Base-by-base conservation (phyloP, 345 rosid genomes). In the Camelina neglecta region DNA sequence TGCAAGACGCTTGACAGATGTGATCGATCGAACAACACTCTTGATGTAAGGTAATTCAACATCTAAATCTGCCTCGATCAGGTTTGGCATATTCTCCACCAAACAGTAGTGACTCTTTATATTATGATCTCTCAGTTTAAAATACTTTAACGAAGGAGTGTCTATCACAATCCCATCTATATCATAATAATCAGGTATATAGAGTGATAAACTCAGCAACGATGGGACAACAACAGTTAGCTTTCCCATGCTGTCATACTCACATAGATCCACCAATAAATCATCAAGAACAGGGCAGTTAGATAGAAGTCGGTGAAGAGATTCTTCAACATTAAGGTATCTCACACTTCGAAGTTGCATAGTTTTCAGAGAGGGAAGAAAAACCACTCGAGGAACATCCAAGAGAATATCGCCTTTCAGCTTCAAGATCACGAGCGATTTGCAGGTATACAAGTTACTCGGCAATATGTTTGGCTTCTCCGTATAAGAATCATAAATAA, bases 151-250 rank as follows among this genome's bases (percentile, higher is more conserved):
- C 58, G 35, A 18, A 44, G 74, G 73, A 42, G 73, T 57, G 2
- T 42, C 0, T 44, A 69, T 57, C 65, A 57, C 65, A 26, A 56
- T 18, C 73, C 64, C 64, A 29, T 16, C 55, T 29, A 69, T 11
- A 7, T 7, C 6, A 42, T 2, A 15, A 69, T 1, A 0, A 10
- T 0, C 0, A 4, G 41, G 63, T 41, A 41, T 24, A 41, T 0
- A 55, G 54, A 69, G 11, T 26, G 73, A 41, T 18, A 69, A 69
- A 26, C 24, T 41, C 64, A 6, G 31, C 73, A 69, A 69, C 42
- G 64, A 42, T 41, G 73, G 74, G 12, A 33, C 35, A 58, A 13
- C 47, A 33, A 70, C n/a, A 8, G 36, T 45, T 21, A 58, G 35
- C 57, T 45, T 45, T 8, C n/a, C 1, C 15, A 4, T 70, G 20